These are phyloP conservation scores for Fusarium newnesense DNA, from an alignment of 2,329 filamentous ascomycete genomes.

Conservation along the genomic window DNA sequence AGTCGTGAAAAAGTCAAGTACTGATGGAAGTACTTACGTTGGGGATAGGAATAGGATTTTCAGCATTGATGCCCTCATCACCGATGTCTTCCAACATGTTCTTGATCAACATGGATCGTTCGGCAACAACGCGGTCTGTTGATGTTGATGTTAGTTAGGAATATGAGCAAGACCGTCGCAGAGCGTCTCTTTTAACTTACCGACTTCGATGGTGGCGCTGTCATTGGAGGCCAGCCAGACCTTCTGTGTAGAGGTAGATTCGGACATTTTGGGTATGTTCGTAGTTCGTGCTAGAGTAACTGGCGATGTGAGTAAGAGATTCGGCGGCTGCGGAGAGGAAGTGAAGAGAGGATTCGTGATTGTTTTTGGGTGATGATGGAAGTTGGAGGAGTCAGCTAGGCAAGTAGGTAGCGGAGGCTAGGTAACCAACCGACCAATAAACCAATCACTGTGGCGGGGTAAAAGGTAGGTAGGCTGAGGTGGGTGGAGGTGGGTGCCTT, in stretches of 20 bases:
- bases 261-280: conserved; percentile 49
- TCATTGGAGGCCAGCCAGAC: conserved; percentile 65
- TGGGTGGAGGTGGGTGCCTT: conserved; percentile 9
- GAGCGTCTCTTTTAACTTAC: conserved; percentile 49
- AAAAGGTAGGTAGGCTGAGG: conserved; percentile 35
- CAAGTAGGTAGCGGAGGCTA: conserved; percentile 4
- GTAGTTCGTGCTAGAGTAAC: background rate
- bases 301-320: conserved; percentile 12
- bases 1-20: conserved; percentile 12
- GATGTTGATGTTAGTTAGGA: conserved; percentile 47
- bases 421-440: conserved; percentile 26
- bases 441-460: conserved; percentile 40
- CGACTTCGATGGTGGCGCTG: conserved; percentile 56
- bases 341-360: conserved; percentile 12
- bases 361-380: conserved; percentile 35
- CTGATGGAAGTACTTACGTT: conserved; percentile 65
- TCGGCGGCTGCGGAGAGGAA: background rate
- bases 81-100: conserved; percentile 97
- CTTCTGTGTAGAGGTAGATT: conserved; percentile 51
- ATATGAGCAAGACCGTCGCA: conserved; percentile 7
- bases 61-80: conserved; percentile 62
- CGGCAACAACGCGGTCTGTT: conserved; percentile 82
- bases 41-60: conserved; percentile 85
- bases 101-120: conserved; percentile 95
- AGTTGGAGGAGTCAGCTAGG: conserved; percentile 37